Evolutionary conservation across 2,329 filamentous ascomycete genomes (phyloP), one percentile per base, ranked within the genome.

Genomic region (Xylaria sp.): DNA sequence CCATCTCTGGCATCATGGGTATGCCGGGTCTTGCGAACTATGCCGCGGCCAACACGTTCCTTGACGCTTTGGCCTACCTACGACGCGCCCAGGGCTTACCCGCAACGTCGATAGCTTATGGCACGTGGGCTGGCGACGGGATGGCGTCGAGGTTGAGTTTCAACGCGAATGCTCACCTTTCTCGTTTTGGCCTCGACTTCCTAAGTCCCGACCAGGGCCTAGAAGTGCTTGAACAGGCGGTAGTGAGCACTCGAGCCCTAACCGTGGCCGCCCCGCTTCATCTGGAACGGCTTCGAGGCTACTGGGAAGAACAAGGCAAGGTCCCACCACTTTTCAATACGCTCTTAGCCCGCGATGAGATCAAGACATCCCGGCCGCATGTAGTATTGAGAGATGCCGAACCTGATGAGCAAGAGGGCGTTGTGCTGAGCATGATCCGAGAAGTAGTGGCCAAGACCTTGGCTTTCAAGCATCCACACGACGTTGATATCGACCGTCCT

Each of bases 1-100:
- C 74, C n/a, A 73, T 76, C 24, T 72, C 74, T n/a, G 74, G 75
- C 17, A 63, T 75, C n/a, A 64, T 76, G 61, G 75, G 75, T n/a
- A 70, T 74, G 69, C 67, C 66, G 7, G 73, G 74, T 7, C 68
- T 74, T 34, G 74, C 67, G 8, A 75, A 74, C 45, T 76, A 76
- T 57, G 74, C 75, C 47, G 75, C 75, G 12, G 74, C 74, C 21
- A 76, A 76, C 56, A 59, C 70, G 30, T 76, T 74, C 36, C 68
- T 75, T 32, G 75, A 76, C 59, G 70, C 66, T 19, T 57, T 76
- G 6, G 74, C 72, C 14, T 67, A 75, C 39, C 61, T 70, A 19
- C 71, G 73, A 34, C 71, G 62, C 32, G 66, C 70, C 6, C 70
- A 71, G 24, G 45, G 62, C 17, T 61, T 77, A n/a, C 71, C 73